Evolutionary conservation across 306 rosid genomes (phyloP).

Genomic region (Datisca glomerata): DNA sequence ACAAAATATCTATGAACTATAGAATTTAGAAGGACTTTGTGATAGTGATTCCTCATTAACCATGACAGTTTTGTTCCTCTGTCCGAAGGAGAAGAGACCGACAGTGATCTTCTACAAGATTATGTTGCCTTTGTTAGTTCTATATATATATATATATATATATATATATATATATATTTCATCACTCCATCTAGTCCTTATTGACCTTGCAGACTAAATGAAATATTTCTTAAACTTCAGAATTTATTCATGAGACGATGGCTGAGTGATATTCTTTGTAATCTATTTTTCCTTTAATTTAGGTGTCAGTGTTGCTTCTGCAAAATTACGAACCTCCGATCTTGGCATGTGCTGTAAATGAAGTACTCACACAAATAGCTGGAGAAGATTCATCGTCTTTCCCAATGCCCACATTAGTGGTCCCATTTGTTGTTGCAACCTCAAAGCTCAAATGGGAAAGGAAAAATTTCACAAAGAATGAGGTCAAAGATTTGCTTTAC

Average conservation of each 20-base stretch:
- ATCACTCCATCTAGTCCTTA: background rate
- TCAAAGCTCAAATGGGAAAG: slow-evolving; percentile 47
- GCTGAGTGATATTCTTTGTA: background rate
- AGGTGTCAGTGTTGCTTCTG: slow-evolving; percentile 61
- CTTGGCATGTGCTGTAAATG: slow-evolving; percentile 61
- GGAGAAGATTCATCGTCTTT: slow-evolving; percentile 30
- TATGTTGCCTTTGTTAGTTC: too few species aligned
- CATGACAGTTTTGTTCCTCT: too few species aligned
- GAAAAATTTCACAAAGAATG: slow-evolving; percentile 22
- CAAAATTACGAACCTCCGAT: slow-evolving; percentile 56
- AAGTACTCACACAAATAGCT: slow-evolving; percentile 38
- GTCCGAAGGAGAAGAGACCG: too few species aligned
- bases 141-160: too few species aligned
- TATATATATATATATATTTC: too few species aligned
- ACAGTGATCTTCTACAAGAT: too few species aligned
- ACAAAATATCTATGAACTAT: too few species aligned
- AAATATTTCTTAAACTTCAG: background rate
- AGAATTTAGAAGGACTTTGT: too few species aligned
- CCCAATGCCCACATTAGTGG: slow-evolving; percentile 34
- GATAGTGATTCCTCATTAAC: too few species aligned
- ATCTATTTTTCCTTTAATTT: slow-evolving; percentile 7
- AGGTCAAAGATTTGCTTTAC: slow-evolving; percentile 21
- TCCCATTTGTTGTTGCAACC: slow-evolving; percentile 43
- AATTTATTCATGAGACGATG: background rate
- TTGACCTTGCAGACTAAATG: background rate